Evolutionary conservation across 805 yeast species (phyloP).

Genomic region (Cyberlindnera euphorbiae): DNA sequence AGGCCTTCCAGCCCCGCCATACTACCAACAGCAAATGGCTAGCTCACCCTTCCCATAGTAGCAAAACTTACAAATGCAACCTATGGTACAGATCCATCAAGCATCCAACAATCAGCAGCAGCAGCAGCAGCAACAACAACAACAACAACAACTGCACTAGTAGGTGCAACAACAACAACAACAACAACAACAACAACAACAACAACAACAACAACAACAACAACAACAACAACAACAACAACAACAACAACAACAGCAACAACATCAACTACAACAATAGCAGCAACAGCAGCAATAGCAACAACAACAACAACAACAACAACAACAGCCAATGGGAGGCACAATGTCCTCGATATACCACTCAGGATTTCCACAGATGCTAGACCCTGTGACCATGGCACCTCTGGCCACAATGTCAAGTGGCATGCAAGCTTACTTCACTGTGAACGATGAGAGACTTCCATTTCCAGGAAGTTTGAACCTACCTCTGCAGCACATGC

Average conservation of each 20-base stretch:
- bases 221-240: slow-evolving; percentile 1
- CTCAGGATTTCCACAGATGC: too few relatives aligned
- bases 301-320: neutral
- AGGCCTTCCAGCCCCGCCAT: too few relatives aligned
- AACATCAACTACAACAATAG: slow-evolving; percentile 1
- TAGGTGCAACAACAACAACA: too few relatives aligned
- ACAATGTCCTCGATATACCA: too few relatives aligned
- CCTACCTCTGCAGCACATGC: slow-evolving; percentile 3
- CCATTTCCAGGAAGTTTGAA: slow-evolving; percentile 25
- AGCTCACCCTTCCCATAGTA: too few relatives aligned
- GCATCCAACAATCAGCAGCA: neutral
- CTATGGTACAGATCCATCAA: too few relatives aligned
- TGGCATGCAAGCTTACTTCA: neutral
- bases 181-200: too few relatives aligned
- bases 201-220: too few relatives aligned
- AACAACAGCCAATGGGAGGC: neutral
- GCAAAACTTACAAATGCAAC: too few relatives aligned
- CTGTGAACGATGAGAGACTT: slow-evolving; percentile 12
- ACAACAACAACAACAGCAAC: slow-evolving; percentile 3
- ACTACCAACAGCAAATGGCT: too few relatives aligned
- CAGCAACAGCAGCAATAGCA: slow-evolving; percentile 2
- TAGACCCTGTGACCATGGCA: neutral
- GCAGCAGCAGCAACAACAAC: slow-evolving; percentile 1
- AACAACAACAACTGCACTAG: too few relatives aligned
- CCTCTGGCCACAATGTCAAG: neutral